These are phyloP conservation scores for Pulveroboletus sp. DNA, from an alignment of 768 basidiomycete species.

Conservation along the genomic window DNA sequence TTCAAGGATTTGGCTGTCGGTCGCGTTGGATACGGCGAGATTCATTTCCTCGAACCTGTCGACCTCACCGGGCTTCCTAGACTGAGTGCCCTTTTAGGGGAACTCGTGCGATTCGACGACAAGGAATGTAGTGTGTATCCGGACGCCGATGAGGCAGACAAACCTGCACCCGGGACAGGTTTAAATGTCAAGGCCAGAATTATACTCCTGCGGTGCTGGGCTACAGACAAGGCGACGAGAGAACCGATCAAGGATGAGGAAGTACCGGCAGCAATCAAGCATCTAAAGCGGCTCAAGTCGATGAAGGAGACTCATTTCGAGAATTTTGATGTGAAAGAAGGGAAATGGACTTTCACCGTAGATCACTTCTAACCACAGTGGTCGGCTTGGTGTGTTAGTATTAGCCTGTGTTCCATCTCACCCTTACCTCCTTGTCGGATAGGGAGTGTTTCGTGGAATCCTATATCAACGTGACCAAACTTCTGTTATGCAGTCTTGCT, in stretches of 20 bases:
- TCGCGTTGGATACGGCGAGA: slow-evolving; percentile 87
- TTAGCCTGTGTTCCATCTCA: background rate
- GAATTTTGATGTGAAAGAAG: slow-evolving; percentile 71
- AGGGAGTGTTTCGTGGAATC: background rate
- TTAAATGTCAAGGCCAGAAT: slow-evolving; percentile 86
- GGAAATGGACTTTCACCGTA: slow-evolving; percentile 92
- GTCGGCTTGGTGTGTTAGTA: background rate
- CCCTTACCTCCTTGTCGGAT: background rate
- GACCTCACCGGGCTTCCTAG: slow-evolving; percentile 84
- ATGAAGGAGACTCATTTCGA: slow-evolving; percentile 88
- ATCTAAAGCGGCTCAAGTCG: slow-evolving; percentile 74
- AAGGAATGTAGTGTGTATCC: slow-evolving; percentile 94
- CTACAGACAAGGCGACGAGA: slow-evolving; percentile 85
- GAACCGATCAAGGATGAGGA: slow-evolving; percentile 82
- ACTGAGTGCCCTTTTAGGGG: slow-evolving; percentile 80
- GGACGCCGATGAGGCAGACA: slow-evolving; percentile 79
- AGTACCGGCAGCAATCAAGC: slow-evolving; percentile 64
- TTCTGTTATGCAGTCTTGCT: background rate
- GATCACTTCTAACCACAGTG: slow-evolving; percentile 72
- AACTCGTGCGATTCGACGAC: slow-evolving; percentile 82
- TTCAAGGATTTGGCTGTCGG: slow-evolving; percentile 82
- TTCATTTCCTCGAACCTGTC: slow-evolving; percentile 73
- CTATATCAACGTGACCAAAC: slow-evolving; percentile 11
- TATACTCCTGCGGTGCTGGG: slow-evolving; percentile 77
- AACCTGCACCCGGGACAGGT: slow-evolving; percentile 79